phyloP scores from a whole-genome alignment of 1,284 basidiomycete species.

The Athelia sp. region DNA sequence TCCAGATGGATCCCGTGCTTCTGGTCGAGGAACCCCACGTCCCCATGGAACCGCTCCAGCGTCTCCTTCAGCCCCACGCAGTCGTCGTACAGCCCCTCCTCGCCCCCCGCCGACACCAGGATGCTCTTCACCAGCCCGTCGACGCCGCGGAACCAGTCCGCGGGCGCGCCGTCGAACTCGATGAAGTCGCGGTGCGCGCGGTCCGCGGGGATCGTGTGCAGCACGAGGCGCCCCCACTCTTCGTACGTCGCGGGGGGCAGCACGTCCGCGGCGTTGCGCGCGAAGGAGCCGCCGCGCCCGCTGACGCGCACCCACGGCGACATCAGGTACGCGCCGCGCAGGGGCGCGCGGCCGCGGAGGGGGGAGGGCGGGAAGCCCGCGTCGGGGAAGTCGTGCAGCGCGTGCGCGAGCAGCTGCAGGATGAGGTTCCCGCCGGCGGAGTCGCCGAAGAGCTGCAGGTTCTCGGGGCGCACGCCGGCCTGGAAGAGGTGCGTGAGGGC shows the following conservation, averaged over 20 bases:
- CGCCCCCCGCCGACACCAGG: too few species aligned
- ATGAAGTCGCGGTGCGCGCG: too few species aligned
- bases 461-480: background rate
- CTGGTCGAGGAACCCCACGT: too few species aligned
- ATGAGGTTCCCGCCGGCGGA: constrained; percentile 4
- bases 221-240: background rate
- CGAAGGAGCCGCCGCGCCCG: constrained; percentile 1
- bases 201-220: background rate
- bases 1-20: too few species aligned
- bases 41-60: too few species aligned
- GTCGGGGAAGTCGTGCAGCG: background rate
- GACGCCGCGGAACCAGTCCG: too few species aligned
- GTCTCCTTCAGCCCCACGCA: too few species aligned
- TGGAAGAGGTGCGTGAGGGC: constrained; percentile 1
- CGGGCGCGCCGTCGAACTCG: too few species aligned
- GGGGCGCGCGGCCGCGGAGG: background rate
- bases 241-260: background rate
- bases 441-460: background rate
- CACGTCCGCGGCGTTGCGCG: background rate
- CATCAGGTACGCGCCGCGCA: constrained; percentile 30
- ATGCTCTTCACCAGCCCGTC: too few species aligned
- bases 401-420: background rate
- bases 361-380: background rate
- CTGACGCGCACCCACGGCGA: constrained; percentile 30
- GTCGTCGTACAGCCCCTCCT: too few species aligned